phyloP scores from a whole-genome alignment of 768 basidiomycete genomes.

The Exidia glandulosa region DNA sequence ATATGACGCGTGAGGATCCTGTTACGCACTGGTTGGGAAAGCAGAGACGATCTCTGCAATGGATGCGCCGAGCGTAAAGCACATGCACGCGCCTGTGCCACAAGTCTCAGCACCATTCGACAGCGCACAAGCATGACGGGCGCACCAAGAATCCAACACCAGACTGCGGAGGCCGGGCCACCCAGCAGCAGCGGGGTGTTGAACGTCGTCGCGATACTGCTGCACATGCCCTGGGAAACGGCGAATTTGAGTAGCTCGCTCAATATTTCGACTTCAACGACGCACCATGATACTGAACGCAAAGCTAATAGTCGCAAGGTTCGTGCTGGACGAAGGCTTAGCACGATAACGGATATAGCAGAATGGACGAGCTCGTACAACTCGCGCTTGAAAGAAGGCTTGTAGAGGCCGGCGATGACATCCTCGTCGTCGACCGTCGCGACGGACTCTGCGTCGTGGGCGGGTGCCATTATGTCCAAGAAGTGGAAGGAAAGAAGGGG shows the following conservation, averaged over 20 bases:
- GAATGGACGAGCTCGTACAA: conserved; percentile 29
- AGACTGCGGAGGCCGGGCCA: conserved; percentile 27
- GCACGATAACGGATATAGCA: background rate
- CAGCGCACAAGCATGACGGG: background rate
- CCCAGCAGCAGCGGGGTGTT: conserved; percentile 26
- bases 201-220: conserved; percentile 27
- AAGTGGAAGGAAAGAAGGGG: background rate
- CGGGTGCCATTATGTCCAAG: background rate
- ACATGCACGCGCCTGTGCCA: conserved; percentile 9
- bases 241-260: no score
- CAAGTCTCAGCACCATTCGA: background rate
- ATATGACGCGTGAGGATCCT: background rate
- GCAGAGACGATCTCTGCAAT: conserved; percentile 17
- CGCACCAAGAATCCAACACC: conserved; percentile 27
- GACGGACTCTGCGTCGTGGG: background rate
- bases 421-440: background rate
- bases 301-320: conserved; percentile 7
- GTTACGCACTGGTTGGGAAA: conserved; percentile 10
- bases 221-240: conserved; percentile 11
- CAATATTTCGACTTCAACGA: no score
- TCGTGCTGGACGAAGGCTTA: conserved; percentile 25
- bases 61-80: conserved; percentile 14
- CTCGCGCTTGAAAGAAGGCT: conserved; percentile 71
- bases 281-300: conserved; percentile 7
- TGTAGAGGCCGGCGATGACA: background rate